Evolutionary conservation across 2,329 filamentous ascomycete species (phyloP).

Genomic region (Phialophora macrospora): DNA sequence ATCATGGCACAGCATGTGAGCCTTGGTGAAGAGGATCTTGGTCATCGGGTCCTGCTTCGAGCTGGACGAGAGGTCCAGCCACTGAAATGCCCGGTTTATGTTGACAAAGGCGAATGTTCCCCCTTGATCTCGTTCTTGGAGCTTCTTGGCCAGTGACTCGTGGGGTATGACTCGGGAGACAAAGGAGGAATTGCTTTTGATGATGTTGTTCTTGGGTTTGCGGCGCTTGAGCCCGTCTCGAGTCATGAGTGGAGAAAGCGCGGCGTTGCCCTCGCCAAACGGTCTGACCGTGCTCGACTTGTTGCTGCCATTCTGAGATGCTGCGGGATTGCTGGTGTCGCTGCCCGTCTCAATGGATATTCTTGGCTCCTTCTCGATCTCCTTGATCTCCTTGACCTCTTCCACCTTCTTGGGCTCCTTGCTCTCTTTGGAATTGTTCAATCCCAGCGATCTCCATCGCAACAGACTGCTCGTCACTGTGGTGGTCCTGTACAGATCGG

Average conservation of each 20-base stretch:
- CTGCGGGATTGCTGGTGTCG: conserved; percentile 56
- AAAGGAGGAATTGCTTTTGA: conserved; percentile 98
- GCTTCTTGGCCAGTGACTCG: conserved; percentile 75
- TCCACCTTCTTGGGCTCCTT: conserved; percentile 49
- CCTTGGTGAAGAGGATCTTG: conserved; percentile 96
- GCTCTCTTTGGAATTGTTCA: conserved; percentile 36
- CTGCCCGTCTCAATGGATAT: conserved; percentile 65
- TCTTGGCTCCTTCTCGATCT: conserved; percentile 65
- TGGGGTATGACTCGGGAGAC: conserved; percentile 95
- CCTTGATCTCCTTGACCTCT: conserved; percentile 60
- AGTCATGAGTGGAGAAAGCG: conserved; percentile 65
- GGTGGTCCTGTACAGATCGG: conserved; percentile 57
- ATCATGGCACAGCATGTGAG: conserved; percentile 92
- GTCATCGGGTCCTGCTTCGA: conserved; percentile 81
- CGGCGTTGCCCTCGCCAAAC: conserved; percentile 85
- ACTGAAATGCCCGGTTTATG: conserved; percentile 92
- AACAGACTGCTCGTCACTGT: conserved; percentile 55
- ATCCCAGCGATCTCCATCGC: conserved; percentile 37
- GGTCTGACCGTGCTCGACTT: conserved; percentile 58
- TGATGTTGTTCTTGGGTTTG: conserved; percentile 97
- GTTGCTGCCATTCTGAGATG: conserved; percentile 50
- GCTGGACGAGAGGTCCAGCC: conserved; percentile 82
- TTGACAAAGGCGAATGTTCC: conserved; percentile 93
- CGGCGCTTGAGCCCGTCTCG: conserved; percentile 73
- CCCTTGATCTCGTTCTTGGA: conserved; percentile 77